These are phyloP conservation scores for Colletotrichum sp. DNA, from an alignment of 2,329 filamentous ascomycete genomes.

Conservation along the genomic window DNA sequence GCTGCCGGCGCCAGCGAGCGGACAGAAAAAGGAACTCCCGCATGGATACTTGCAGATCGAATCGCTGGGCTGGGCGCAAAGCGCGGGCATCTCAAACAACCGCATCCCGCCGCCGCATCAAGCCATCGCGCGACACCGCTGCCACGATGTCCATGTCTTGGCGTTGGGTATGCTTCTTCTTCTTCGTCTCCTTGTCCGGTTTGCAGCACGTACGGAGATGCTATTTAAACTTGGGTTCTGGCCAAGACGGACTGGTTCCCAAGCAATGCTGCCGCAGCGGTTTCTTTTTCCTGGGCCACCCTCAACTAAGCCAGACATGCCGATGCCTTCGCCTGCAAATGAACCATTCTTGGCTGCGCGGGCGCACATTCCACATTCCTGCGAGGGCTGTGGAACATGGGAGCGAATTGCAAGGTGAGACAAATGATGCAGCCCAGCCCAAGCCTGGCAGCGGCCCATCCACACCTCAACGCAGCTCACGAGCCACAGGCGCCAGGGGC, in stretches of 20 bases:
- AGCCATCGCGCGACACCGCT: not conserved
- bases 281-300: not conserved
- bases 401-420: slow-evolving; percentile 18
- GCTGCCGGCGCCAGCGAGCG: not conserved
- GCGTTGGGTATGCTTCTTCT: not conserved
- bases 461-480: not conserved
- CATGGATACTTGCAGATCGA: slow-evolving; percentile 8
- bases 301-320: not conserved
- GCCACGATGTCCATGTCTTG: slow-evolving; percentile 10
- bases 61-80: slow-evolving; percentile 10
- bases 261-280: not conserved
- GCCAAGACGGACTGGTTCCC: not conserved
- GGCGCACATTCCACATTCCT: slow-evolving; percentile 12
- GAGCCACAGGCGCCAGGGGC: slow-evolving; percentile 9
- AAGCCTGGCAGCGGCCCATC: slow-evolving; percentile 15
- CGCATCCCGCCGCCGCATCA: slow-evolving; percentile 6
- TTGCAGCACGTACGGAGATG: not conserved
- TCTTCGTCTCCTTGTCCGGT: not conserved
- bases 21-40: not conserved
- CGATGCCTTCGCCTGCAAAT: not conserved
- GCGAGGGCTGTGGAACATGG: slow-evolving; percentile 15
- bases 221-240: not conserved
- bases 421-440: slow-evolving; percentile 16
- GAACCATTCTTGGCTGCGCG: not conserved
- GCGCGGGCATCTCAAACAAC: slow-evolving; percentile 15